phyloP scores from a whole-genome alignment of 1,284 basidiomycete species.

The Tylopilus sp. region DNA sequence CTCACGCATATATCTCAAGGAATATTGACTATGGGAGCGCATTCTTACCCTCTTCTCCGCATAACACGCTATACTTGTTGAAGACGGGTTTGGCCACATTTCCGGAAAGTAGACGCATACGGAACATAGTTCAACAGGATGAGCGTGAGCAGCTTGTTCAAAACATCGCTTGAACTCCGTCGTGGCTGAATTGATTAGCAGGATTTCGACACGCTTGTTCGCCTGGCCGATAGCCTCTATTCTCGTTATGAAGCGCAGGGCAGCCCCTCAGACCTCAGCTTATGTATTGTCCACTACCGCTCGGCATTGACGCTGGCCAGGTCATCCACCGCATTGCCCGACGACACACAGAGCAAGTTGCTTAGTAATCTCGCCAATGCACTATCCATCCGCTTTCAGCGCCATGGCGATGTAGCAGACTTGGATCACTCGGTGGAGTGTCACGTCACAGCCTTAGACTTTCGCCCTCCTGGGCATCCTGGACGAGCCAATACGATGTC shows the following conservation, averaged over 20 bases:
- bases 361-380: constrained; percentile 35
- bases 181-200: constrained; percentile 7
- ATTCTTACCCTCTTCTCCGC: not conserved
- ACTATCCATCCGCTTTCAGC: constrained; percentile 31
- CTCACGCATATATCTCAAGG: constrained; percentile 18
- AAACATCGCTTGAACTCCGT: not conserved
- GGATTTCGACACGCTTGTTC: constrained; percentile 28
- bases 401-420: constrained; percentile 30
- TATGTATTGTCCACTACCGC: constrained; percentile 30
- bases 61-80: not conserved
- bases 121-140: constrained; percentile 9
- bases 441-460: constrained; percentile 26
- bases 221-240: constrained; percentile 29
- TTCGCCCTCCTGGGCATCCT: constrained; percentile 25
- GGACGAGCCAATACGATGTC: constrained; percentile 22
- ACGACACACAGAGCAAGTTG: constrained; percentile 26
- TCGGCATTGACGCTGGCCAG: constrained; percentile 28
- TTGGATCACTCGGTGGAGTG: constrained; percentile 35
- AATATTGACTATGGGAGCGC: constrained; percentile 5
- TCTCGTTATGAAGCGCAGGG: constrained; percentile 22
- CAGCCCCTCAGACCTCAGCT: constrained; percentile 23
- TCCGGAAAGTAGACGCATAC: not conserved
- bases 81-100: not conserved
- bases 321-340: constrained; percentile 15
- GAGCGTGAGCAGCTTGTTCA: constrained; percentile 17